Conservation (phyloP, 208 protist species). For the Trypanosomatidae sp. region DNA sequence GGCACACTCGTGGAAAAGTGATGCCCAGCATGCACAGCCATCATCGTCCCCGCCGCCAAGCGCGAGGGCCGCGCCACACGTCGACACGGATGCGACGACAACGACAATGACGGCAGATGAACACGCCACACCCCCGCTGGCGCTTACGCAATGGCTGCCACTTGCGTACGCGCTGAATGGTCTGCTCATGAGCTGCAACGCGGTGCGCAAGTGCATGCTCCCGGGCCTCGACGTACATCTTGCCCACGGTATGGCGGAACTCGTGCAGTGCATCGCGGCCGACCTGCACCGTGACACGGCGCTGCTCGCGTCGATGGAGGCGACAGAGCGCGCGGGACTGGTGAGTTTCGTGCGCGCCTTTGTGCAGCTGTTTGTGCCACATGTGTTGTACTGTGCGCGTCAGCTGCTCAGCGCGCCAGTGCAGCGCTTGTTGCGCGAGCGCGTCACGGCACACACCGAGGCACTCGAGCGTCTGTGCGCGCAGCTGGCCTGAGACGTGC, state of each 20-base stretch:
- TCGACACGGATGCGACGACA: not conserved
- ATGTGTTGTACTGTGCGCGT: constrained; percentile 29
- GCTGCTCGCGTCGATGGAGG: constrained; percentile 43
- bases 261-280: constrained; percentile 29
- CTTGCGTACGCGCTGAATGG: constrained; percentile 79
- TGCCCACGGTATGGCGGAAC: constrained; percentile 18
- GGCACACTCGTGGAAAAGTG: constrained; percentile 26
- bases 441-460: constrained; percentile 9
- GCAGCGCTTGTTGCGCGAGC: constrained; percentile 12
- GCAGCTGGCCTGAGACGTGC: too few species aligned
- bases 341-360: constrained; percentile 47
- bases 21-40: not conserved
- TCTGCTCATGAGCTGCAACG: constrained; percentile 53
- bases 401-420: constrained; percentile 17
- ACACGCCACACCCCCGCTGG: constrained; percentile 8
- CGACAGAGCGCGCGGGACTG: constrained; percentile 18
- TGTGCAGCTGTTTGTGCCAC: constrained; percentile 38
- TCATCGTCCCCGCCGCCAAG: too few species aligned
- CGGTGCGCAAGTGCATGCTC: constrained; percentile 52
- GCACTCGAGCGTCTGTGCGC: constrained; percentile 7
- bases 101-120: constrained; percentile 1
- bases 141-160: constrained; percentile 53
- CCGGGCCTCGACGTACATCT: constrained; percentile 33
- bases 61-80: too few species aligned
- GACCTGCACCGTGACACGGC: constrained; percentile 44